phyloP scores from a whole-genome alignment of 768 basidiomycete species.

The Hydnomerulius pinastri region DNA sequence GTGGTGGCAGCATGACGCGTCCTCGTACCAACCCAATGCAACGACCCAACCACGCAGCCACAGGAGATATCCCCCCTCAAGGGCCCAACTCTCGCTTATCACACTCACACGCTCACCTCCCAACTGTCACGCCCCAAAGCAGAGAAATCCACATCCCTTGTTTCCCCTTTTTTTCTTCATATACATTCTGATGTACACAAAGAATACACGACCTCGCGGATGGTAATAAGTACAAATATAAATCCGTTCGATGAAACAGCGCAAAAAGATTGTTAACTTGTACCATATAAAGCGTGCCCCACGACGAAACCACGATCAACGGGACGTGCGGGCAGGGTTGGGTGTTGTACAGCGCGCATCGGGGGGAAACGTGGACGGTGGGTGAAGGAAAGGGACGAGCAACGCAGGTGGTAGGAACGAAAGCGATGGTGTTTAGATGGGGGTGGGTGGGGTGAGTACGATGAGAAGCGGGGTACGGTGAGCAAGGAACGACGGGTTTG shows the following conservation, averaged over 20 bases:
- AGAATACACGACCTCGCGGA: constrained; percentile 18
- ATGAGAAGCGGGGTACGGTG: not conserved
- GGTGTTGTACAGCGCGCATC: constrained; percentile 19
- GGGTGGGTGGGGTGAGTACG: too few relatives aligned
- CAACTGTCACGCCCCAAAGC: too few relatives aligned
- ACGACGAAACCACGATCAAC: constrained; percentile 16
- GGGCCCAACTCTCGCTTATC: too few relatives aligned
- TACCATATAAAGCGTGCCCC: constrained; percentile 18
- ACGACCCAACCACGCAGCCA: too few relatives aligned
- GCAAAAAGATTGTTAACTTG: constrained; percentile 7
- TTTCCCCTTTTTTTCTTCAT: constrained; percentile 23
- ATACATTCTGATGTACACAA: constrained; percentile 25
- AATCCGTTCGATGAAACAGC: not conserved
- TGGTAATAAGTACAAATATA: constrained; percentile 27
- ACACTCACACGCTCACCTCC: too few relatives aligned
- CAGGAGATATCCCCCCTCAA: too few relatives aligned
- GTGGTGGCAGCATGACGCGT: too few relatives aligned
- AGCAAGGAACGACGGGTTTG: constrained; percentile 3
- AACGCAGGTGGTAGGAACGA: not conserved
- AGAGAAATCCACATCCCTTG: too few relatives aligned
- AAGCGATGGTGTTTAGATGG: too few relatives aligned
- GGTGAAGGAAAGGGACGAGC: not conserved
- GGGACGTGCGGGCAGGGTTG: not conserved
- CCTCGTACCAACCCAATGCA: too few relatives aligned
- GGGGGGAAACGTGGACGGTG: not conserved